A percentile compares a stretch with the other conserved stretches of the same genome.
These are phyloP conservation scores for Neophaeococcomyces mojaviensis DNA, from an alignment of 2,329 filamentous ascomycete genomes.

Conservation along the genomic window DNA sequence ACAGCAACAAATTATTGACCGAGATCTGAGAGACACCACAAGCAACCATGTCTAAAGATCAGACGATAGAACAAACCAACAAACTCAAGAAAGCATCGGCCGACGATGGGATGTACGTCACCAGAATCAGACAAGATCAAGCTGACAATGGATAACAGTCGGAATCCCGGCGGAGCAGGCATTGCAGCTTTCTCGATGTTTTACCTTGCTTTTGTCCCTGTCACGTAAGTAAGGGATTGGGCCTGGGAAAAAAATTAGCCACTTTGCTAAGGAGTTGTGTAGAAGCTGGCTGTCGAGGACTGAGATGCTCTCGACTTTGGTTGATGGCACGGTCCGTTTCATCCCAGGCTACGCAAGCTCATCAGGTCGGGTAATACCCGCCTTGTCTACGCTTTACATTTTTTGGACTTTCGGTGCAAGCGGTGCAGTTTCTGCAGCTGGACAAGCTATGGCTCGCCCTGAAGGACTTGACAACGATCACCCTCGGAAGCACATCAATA, in stretches of 20 bases:
- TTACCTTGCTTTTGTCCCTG: constrained; percentile 10
- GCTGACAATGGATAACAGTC: neutral
- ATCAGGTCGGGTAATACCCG: constrained; percentile 9
- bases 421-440: constrained; percentile 11
- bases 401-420: constrained; percentile 12
- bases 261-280: neutral
- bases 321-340: neutral
- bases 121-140: neutral
- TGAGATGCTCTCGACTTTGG: neutral
- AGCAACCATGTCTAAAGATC: too few species aligned
- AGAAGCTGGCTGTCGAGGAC: neutral
- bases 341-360: neutral
- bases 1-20: too few species aligned
- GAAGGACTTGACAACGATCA: constrained; percentile 11
- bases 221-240: constrained; percentile 3
- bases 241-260: neutral
- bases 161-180: constrained; percentile 3
- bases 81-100: constrained; percentile 3
- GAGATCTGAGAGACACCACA: too few species aligned
- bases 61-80: neutral
- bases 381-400: constrained; percentile 11
- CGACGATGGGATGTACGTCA: constrained; percentile 8
- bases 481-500: constrained; percentile 7
- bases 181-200: neutral
- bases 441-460: constrained; percentile 11